Conservation (phyloP, 805 yeast genomes). For the Candida khao-thaluensis region DNA sequence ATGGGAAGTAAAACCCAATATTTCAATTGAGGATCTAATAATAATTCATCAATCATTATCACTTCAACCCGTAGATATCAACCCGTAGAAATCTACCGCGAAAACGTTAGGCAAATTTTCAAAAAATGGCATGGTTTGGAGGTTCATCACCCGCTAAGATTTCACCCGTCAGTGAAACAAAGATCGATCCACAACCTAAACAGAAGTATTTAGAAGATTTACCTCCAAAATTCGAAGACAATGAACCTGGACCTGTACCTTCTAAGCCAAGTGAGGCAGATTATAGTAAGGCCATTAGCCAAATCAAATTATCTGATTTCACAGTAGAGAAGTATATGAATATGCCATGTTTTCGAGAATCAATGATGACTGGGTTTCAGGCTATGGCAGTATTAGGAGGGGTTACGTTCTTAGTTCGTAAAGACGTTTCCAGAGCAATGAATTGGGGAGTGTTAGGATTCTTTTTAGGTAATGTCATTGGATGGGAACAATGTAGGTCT, state of each 20-base stretch:
- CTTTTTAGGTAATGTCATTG: conserved; percentile 72
- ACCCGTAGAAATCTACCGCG: background rate
- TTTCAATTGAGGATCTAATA: conserved; percentile 78
- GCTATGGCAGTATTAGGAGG: conserved; percentile 69
- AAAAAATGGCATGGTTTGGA: conserved; percentile 45
- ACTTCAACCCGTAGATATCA: no score
- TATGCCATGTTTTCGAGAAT: conserved; percentile 80
- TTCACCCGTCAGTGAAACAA: conserved; percentile 29
- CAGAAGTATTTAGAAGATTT: conserved; percentile 48
- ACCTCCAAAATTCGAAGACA: conserved; percentile 51
- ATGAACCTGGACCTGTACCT: conserved; percentile 17
- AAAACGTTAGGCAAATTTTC: background rate
- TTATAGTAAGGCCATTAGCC: conserved; percentile 37
- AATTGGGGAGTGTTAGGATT: conserved; percentile 87
- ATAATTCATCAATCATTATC: conserved; percentile 24
- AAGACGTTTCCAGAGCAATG: conserved; percentile 57
- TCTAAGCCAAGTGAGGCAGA: conserved; percentile 6
- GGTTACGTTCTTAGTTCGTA: conserved; percentile 65
- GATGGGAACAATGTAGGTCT: conserved; percentile 92
- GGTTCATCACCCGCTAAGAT: conserved; percentile 34
- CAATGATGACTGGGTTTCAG: conserved; percentile 72
- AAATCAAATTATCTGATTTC: conserved; percentile 52
- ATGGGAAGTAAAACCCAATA: conserved; percentile 93
- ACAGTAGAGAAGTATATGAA: conserved; percentile 46
- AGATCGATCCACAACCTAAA: conserved; percentile 42